phyloP scores from a whole-genome alignment of 106 monocot species.

The Apostasia ramifera region DNA sequence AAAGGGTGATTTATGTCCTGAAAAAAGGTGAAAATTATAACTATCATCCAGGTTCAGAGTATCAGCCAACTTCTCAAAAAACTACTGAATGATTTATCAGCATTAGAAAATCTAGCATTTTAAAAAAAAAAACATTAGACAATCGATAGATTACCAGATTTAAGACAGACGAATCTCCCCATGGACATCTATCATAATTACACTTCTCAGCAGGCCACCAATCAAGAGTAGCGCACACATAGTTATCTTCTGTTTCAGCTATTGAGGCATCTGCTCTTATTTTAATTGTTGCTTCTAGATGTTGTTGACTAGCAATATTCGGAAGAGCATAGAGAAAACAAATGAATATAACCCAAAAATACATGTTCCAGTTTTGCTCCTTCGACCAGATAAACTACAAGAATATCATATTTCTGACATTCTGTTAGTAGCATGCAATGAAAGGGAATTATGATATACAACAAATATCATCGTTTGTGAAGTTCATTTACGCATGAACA shows the following conservation, averaged over 20 bases:
- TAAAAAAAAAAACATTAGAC: neutral
- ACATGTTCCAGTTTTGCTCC: neutral
- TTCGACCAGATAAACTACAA: neutral
- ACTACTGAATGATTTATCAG: neutral
- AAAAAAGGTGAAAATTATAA: neutral
- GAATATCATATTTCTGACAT: too few species aligned
- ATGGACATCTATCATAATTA: conserved; percentile 85
- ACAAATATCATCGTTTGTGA: too few species aligned
- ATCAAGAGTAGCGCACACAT: conserved; percentile 88
- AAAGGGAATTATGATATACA: too few species aligned
- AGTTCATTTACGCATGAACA: too few species aligned
- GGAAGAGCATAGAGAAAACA: conserved; percentile 31
- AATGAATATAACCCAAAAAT: conserved; percentile 21
- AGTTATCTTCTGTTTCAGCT: conserved; percentile 61
- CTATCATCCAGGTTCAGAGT: neutral
- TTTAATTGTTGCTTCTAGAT: conserved; percentile 29
- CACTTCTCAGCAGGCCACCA: conserved; percentile 99
- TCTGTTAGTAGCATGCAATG: too few species aligned
- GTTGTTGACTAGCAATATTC: conserved; percentile 24
- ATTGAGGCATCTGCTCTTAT: conserved; percentile 37
- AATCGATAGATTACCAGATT: conserved; percentile 26
- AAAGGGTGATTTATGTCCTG: conserved; percentile 64
- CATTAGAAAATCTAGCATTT: neutral
- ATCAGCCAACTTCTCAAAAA: neutral
- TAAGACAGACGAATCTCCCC: conserved; percentile 48